Evolutionary conservation across 306 rosid genomes (phyloP).

Genomic region (Prunus fruticosa): DNA sequence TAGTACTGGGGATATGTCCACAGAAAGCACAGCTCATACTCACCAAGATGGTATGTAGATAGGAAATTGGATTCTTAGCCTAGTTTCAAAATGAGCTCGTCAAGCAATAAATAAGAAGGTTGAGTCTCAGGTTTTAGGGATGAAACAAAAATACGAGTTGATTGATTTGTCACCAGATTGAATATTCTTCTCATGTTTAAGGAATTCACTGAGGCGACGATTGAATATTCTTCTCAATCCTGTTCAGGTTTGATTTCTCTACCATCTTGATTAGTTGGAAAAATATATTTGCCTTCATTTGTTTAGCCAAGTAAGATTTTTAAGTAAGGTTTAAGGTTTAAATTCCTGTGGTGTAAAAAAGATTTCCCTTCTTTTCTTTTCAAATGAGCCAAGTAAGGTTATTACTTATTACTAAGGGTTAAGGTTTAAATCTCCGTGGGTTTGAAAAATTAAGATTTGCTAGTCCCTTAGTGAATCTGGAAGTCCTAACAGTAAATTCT

Average conservation of each 20-base stretch:
- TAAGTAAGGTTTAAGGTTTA: no score
- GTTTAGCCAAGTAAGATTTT: no score
- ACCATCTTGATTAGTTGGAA: constrained; percentile 8
- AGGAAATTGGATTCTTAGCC: constrained; percentile 50
- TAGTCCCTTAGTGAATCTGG: neutral
- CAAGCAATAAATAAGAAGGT: constrained; percentile 60
- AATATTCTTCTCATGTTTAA: constrained; percentile 81
- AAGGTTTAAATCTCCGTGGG: neutral
- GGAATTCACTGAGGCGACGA: constrained; percentile 80
- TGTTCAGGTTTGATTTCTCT: constrained; percentile 69
- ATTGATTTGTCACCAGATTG: constrained; percentile 82
- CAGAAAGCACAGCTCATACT: constrained; percentile 69
- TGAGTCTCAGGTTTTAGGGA: constrained; percentile 48
- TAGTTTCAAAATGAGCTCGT: constrained; percentile 45
- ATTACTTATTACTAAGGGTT: neutral
- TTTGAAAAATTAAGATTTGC: neutral
- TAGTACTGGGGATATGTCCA: constrained; percentile 51
- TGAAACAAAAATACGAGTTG: constrained; percentile 72
- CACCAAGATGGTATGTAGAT: constrained; percentile 57
- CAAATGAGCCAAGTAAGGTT: neutral
- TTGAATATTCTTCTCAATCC: constrained; percentile 85
- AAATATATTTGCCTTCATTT: neutral
- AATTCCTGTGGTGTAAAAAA: no score
- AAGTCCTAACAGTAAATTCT: neutral
- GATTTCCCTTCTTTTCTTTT: neutral